Percentiles rank a stretch among this genome's conserved stretches.
phyloP scores from a whole-genome alignment of 306 rosid species.

The Sesbania bispinosa region DNA sequence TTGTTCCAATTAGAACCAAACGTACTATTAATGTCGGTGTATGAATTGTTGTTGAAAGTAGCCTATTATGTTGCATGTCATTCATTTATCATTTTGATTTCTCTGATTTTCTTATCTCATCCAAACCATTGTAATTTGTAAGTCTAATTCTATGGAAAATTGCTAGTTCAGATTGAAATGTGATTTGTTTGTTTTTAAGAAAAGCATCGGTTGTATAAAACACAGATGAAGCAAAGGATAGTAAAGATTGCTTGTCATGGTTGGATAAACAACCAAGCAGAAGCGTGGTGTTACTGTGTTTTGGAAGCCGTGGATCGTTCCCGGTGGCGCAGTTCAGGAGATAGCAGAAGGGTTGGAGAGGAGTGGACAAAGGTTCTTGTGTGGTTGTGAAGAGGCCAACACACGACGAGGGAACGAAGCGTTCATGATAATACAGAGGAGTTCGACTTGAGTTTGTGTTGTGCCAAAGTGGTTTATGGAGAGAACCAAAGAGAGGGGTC shows the following conservation, averaged over 20 bases:
- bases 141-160: too few relatives aligned
- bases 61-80: too few relatives aligned
- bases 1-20: too few relatives aligned
- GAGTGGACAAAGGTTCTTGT: constrained; percentile 29
- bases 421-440: background rate
- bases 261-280: constrained; percentile 24
- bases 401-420: background rate
- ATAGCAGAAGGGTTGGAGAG: constrained; percentile 32
- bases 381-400: constrained; percentile 27
- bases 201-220: background rate
- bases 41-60: too few relatives aligned
- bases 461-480: constrained; percentile 31
- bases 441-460: constrained; percentile 2
- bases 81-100: too few relatives aligned
- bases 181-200: too few relatives aligned
- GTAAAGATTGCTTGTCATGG: constrained; percentile 27
- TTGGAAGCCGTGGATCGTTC: constrained; percentile 38
- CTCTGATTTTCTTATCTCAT: too few relatives aligned
- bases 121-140: too few relatives aligned
- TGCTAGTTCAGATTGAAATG: too few relatives aligned
- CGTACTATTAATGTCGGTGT: too few relatives aligned
- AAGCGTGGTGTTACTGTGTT: constrained; percentile 35
- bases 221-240: background rate
- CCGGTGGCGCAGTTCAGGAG: constrained; percentile 15
- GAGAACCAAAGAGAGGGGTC: constrained; percentile 25